Percentiles rank a stretch among this genome's conserved stretches.
Conservation (phyloP, 208 protist genomes). For the Pavlovales sp. region DNA sequence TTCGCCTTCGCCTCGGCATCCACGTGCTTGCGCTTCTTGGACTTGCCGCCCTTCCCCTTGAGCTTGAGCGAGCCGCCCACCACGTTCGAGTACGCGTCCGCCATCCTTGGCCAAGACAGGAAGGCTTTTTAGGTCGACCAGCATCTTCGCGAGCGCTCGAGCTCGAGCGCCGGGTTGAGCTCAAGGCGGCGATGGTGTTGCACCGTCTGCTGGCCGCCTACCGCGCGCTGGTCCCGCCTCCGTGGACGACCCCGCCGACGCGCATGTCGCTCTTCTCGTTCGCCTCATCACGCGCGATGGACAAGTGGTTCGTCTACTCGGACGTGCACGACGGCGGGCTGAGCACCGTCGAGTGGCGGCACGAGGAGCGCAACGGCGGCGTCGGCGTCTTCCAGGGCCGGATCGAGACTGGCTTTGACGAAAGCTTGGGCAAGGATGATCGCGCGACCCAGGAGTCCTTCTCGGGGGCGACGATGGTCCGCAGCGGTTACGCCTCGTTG, state of each 20-base stretch:
- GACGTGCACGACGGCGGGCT: neutral
- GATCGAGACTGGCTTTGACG: neutral
- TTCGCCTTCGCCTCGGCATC: neutral
- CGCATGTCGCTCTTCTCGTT: neutral
- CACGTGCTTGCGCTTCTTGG: neutral
- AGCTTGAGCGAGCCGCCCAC: constrained; percentile 29
- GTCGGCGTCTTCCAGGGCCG: neutral
- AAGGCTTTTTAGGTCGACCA: too few species aligned
- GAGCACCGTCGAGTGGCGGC: neutral
- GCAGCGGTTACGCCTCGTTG: neutral
- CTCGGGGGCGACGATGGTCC: neutral
- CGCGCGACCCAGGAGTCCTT: neutral
- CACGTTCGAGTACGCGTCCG: constrained; percentile 11
- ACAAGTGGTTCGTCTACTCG: neutral
- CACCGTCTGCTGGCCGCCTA: too few species aligned
- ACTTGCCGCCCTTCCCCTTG: constrained; percentile 28
- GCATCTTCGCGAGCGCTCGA: too few species aligned
- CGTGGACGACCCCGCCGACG: too few species aligned
- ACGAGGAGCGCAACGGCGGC: neutral
- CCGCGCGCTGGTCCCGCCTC: too few species aligned
- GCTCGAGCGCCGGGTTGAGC: too few species aligned
- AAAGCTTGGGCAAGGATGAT: neutral
- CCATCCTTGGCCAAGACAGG: too few species aligned
- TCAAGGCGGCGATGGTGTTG: too few species aligned
- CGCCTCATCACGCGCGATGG: neutral